A percentile compares a stretch with the other conserved stretches of the same genome.
These are phyloP conservation scores for Peronosclerospora sorghi DNA, from an alignment of 352 stramenopile genomes.

Conservation along the genomic window DNA sequence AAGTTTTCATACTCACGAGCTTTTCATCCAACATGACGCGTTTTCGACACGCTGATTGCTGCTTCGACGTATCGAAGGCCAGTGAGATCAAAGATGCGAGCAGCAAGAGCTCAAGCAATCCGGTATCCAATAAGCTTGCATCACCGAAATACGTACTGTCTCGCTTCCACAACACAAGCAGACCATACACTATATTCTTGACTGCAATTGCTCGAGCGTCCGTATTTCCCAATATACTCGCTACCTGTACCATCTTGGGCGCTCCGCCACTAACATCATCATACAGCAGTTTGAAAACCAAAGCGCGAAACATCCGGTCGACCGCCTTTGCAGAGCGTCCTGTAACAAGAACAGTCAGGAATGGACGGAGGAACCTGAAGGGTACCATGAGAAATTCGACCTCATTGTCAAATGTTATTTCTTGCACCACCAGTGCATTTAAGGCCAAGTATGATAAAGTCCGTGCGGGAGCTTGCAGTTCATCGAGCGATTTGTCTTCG, in stretches of 20 bases:
- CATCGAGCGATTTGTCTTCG: too few species aligned
- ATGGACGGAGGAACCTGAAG: too few species aligned
- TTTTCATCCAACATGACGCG: slow-evolving; percentile 20
- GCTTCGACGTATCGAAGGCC: slow-evolving; percentile 20
- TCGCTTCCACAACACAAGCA: too few species aligned
- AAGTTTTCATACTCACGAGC: slow-evolving; percentile 38
- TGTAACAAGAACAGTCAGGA: too few species aligned
- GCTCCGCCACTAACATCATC: too few species aligned
- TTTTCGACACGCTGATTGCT: slow-evolving; percentile 3
- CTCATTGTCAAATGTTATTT: slow-evolving; percentile 17
- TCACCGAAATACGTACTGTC: slow-evolving; percentile 24
- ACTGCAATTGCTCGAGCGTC: too few species aligned
- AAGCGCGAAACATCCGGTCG: too few species aligned
- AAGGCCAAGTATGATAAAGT: too few species aligned
- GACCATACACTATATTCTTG: too few species aligned
- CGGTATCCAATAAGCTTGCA: slow-evolving; percentile 24
- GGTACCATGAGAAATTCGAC: slow-evolving; percentile 16
- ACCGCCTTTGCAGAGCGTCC: too few species aligned
- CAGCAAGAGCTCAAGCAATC: slow-evolving; percentile 39
- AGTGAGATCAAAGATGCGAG: slow-evolving; percentile 43
- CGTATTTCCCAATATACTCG: slow-evolving; percentile 21
- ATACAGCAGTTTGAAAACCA: too few species aligned
- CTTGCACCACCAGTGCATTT: slow-evolving; percentile 29
- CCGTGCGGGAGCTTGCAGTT: too few species aligned
- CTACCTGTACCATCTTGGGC: slow-evolving; percentile 21